Percentiles rank a stretch among this genome's conserved stretches.
Evolutionary conservation across 1,284 basidiomycete genomes (phyloP).

Genomic region (Leccinum pallidistipes): DNA sequence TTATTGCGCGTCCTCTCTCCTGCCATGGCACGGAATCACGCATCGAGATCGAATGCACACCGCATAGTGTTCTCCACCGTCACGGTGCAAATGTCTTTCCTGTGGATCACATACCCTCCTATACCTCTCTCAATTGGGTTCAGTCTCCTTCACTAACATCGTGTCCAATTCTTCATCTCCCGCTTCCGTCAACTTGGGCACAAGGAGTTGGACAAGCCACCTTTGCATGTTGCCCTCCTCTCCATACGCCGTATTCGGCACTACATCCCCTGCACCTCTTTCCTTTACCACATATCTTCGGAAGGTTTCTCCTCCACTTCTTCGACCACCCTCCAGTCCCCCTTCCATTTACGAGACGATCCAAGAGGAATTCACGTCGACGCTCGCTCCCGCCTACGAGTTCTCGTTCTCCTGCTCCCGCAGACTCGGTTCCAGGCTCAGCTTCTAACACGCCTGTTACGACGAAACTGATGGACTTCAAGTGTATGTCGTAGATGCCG

Average conservation of each 20-base stretch:
- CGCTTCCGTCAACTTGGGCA: conserved; percentile 43
- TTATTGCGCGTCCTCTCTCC: conserved; percentile 67
- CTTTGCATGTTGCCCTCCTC: conserved; percentile 50
- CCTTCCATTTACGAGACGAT: conserved; percentile 75
- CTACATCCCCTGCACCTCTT: conserved; percentile 57
- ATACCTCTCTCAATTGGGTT: conserved; percentile 59
- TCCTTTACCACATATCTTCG: conserved; percentile 53
- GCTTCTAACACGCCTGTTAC: conserved; percentile 20
- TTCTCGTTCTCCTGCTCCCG: conserved; percentile 5
- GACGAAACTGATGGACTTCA: conserved; percentile 35
- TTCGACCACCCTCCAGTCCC: conserved; percentile 46
- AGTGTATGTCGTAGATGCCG: conserved; percentile 58
- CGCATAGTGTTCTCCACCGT: conserved; percentile 32
- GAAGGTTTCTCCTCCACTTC: conserved; percentile 47
- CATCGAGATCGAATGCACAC: conserved; percentile 19
- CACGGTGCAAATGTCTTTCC: conserved; percentile 49
- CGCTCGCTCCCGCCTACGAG: conserved; percentile 35
- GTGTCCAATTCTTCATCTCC: conserved; percentile 28
- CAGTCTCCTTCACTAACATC: conserved; percentile 44
- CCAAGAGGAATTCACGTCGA: conserved; percentile 59
- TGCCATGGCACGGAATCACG: conserved; percentile 53
- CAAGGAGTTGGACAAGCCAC: conserved; percentile 60
- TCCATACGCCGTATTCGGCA: conserved; percentile 68
- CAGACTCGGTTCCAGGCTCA: conserved; percentile 3
- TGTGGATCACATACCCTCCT: conserved; percentile 46